Evolutionary conservation across 306 rosid genomes (phyloP).

Genomic region (Ammopiptanthus mongolicus): DNA sequence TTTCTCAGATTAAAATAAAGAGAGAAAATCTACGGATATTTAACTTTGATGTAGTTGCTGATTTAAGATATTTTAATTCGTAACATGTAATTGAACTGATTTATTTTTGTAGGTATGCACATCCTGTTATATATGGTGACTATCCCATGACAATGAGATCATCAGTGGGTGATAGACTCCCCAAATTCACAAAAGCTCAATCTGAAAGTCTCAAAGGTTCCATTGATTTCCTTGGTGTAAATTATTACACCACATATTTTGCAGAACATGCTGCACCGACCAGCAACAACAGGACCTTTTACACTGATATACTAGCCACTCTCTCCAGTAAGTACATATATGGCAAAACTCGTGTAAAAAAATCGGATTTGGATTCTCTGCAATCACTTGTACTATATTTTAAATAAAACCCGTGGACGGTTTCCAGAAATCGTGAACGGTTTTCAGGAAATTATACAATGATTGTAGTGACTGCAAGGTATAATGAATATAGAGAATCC

Average conservation of each 20-base stretch:
- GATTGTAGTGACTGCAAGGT: too few relatives aligned
- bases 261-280: constrained; percentile 24
- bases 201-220: constrained; percentile 28
- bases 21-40: neutral
- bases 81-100: neutral
- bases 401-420: too few relatives aligned
- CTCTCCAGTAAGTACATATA: constrained; percentile 28
- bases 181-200: constrained; percentile 40
- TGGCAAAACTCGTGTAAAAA: too few relatives aligned
- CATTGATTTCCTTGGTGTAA: constrained; percentile 59
- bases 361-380: too few relatives aligned
- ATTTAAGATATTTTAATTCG: neutral
- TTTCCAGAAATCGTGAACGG: too few relatives aligned
- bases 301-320: constrained; percentile 27
- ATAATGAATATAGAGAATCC: too few relatives aligned
- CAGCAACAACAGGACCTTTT: constrained; percentile 24
- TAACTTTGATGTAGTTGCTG: neutral
- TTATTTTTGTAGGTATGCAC: constrained; percentile 34
- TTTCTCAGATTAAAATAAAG: neutral
- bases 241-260: constrained; percentile 49
- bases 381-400: too few relatives aligned
- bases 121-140: constrained; percentile 55
- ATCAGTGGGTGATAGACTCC: constrained; percentile 43
- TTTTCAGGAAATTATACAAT: too few relatives aligned
- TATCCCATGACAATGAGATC: constrained; percentile 45